Conservation (phyloP, 2,329 filamentous ascomycete genomes). For the Colletotrichum costaricense region DNA sequence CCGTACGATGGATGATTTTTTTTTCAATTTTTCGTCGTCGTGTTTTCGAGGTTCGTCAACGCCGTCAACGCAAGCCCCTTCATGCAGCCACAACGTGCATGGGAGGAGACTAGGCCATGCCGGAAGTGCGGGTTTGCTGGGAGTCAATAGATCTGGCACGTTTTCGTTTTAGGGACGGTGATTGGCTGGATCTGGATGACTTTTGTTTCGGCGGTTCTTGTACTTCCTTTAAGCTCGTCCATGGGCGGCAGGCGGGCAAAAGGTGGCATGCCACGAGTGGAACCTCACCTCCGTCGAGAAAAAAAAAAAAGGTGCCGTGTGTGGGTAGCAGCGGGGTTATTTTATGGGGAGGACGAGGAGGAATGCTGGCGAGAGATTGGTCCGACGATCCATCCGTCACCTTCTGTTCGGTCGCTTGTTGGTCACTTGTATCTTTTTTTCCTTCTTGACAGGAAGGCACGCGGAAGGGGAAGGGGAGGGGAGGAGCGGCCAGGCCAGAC, state of each 20-base stretch:
- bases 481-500: not conserved
- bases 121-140: conserved; percentile 35
- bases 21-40: not conserved
- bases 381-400: not conserved
- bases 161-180: conserved; percentile 8
- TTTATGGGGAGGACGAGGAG: conserved; percentile 5
- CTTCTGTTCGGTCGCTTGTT: not conserved
- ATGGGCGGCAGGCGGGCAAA: not conserved
- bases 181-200: conserved; percentile 29
- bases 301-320: not conserved
- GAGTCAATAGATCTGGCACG: conserved; percentile 38
- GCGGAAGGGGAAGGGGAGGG: not conserved
- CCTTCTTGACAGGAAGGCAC: not conserved
- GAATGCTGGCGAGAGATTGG: conserved; percentile 7
- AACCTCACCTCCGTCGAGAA: too few relatives aligned
- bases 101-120: conserved; percentile 5
- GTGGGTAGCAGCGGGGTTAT: conserved; percentile 2
- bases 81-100: not conserved
- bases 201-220: conserved; percentile 2
- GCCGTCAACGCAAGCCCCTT: not conserved
- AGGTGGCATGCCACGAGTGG: not conserved
- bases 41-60: not conserved
- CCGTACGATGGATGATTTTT: conserved; percentile 20
- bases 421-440: not conserved
- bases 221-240: conserved; percentile 25